Base-by-base conservation (phyloP, 768 basidiomycete species). In the Lactarius deliciosus region DNA sequence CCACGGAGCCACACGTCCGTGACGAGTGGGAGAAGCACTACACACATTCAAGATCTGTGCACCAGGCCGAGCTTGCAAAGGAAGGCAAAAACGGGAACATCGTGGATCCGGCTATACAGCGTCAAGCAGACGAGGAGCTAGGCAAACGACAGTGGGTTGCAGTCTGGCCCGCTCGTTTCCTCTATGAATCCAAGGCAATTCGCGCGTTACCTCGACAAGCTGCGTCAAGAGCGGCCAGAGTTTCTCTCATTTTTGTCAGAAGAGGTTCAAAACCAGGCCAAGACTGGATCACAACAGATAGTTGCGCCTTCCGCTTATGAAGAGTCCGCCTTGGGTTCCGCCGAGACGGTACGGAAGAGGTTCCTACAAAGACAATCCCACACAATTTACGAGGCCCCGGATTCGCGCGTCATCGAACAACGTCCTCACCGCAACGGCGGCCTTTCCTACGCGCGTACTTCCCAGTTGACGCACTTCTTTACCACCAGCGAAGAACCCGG, bases 391-490 rank as follows among this genome's bases (percentile, higher is more conserved):
- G 71, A 72, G 30, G n/a, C 66, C 1, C 68, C 73, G 6, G 62
- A 68, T 15, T 76, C 79, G 28, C 76, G 69, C 61, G 70, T 71
- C 47, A 86, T 93, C 68, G 85, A 86, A 66, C 86, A 83, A 53
- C 80, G 83, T 63, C 90, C 90, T 0, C 92, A 93, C 70, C 80
- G 77, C 32, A 80, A 76, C 43, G 90, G 81, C 45, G 92, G 84
- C 3, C 79, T 92, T 50, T 77, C 79, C 55, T 94, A 93, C 74
- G 75, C 84, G 3, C 77, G 79, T 47, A 80, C 82, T 41, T 80
- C 88, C 7, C 61, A 68, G 7, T 76, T 92, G 57, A 87, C 91
- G 61, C 79, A 82, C 0, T 76, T 77, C 60, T 77, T 87, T 73
- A 80, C 78, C 73, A 80, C 80, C 9, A 80, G 78, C 66, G 77